Conservation (phyloP, 192 early-diverging fungal species). For the Dispira simplex region DNA sequence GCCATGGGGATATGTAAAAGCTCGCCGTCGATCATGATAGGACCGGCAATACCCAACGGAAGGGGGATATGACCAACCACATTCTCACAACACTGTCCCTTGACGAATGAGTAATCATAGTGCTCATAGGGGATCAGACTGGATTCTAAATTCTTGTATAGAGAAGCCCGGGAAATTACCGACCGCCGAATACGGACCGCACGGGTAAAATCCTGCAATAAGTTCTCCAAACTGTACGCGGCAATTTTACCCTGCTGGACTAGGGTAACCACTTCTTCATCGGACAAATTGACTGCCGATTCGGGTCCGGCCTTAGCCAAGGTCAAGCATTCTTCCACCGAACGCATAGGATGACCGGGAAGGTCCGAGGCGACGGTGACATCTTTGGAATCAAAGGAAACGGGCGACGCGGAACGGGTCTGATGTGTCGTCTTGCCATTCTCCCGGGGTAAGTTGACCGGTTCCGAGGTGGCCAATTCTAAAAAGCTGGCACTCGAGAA, state of each 20-base stretch:
- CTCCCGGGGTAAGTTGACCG: too few species aligned
- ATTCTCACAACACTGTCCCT: conserved; percentile 91
- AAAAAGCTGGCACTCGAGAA: too few species aligned
- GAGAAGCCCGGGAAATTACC: conserved; percentile 50
- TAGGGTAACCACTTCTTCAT: conserved; percentile 64
- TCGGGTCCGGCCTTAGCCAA: conserved; percentile 9
- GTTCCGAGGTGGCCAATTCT: too few species aligned
- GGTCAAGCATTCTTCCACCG: conserved; percentile 22
- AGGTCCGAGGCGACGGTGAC: not conserved
- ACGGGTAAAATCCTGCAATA: conserved; percentile 55
- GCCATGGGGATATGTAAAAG: conserved; percentile 83
- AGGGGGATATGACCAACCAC: conserved; percentile 87
- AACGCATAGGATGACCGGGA: conserved; percentile 12
- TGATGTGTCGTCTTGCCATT: too few species aligned
- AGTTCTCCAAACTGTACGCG: conserved; percentile 80
- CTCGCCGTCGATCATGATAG: conserved; percentile 68
- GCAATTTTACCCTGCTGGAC: conserved; percentile 57
- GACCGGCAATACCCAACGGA: conserved; percentile 86
- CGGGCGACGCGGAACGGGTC: too few species aligned
- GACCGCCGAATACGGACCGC: conserved; percentile 73
- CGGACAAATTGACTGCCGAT: conserved; percentile 26
- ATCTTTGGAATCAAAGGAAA: not conserved
- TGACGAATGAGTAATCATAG: conserved; percentile 81
- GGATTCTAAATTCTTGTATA: conserved; percentile 42
- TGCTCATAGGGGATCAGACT: conserved; percentile 61